phyloP scores from a whole-genome alignment of 768 basidiomycete genomes.

The Termitomyces sp. region DNA sequence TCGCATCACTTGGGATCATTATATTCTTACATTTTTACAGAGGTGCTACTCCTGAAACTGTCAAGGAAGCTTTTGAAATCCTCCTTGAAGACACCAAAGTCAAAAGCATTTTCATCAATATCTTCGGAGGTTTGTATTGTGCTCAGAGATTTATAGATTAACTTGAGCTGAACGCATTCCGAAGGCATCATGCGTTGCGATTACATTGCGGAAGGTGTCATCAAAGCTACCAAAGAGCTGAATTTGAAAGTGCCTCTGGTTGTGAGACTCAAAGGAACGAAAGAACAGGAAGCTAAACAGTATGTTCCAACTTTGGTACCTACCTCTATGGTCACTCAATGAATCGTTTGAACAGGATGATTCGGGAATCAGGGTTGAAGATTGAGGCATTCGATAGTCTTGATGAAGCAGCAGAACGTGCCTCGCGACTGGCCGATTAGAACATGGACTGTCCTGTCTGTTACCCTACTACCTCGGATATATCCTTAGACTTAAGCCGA shows the following conservation, averaged over 20 bases:
- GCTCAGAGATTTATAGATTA: not conserved
- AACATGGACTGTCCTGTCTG: conserved; percentile 8
- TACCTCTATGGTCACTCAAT: conserved; percentile 1
- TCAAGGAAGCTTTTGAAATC: conserved; percentile 99
- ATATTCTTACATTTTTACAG: conserved; percentile 32
- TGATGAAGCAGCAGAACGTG: conserved; percentile 85
- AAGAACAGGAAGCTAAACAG: conserved; percentile 94
- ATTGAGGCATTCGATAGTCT: conserved; percentile 92
- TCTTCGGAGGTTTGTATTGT: conserved; percentile 70
- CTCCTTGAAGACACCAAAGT: conserved; percentile 87
- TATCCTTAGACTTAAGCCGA: conserved; percentile 13
- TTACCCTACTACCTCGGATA: conserved; percentile 11
- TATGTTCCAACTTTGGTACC: conserved; percentile 36
- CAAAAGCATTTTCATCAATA: conserved; percentile 99
- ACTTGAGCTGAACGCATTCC: not conserved
- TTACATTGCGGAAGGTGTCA: conserved; percentile 97
- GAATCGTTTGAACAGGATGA: conserved; percentile 62
- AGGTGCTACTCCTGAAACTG: conserved; percentile 98
- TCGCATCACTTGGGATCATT: not conserved
- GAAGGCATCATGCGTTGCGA: conserved; percentile 98
- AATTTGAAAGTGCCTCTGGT: conserved; percentile 81
- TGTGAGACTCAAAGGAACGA: conserved; percentile 95
- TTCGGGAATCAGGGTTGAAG: conserved; percentile 86
- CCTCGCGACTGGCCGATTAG: conserved; percentile 67
- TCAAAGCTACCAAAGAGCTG: conserved; percentile 94